Evolutionary conservation across 2,329 filamentous ascomycete genomes (phyloP), one percentile per base, ranked within the genome.

Genomic region (Verticillium zaregamsianum): DNA sequence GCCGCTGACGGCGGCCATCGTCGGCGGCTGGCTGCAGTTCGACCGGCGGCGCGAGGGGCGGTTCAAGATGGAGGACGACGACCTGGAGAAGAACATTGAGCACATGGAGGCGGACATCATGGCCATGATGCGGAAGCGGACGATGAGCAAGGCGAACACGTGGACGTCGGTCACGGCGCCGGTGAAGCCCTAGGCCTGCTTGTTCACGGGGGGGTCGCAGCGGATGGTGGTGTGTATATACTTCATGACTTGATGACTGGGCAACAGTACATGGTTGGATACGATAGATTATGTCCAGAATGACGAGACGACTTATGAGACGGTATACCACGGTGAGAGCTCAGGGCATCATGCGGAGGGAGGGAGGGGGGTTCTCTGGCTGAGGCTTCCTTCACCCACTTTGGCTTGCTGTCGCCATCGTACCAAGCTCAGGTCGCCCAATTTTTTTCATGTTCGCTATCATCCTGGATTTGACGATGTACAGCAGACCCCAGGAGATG

Each of bases 31-130:
- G 84, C 76, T 81, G 67, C 76, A 77, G 65, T 82, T 83, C 68
- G 84, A 87, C 68, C 74, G 71, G 49, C 74, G 76, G 28, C 80
- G 83, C 58, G 81, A 85, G 72, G 74, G 70, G 61, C 71, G 75
- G 66, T 83, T 83, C 66, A 75, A 72, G 14, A 66, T 67, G 58
- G 83, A 86, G 67, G 83, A 86, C 64, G 66, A 68, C 31, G 79
- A 83, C 59, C 76, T 86, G 57, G 82, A 86, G 72, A 74, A 76
- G 66, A 80, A 83, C 57, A 86, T 86, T 65, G 79, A 82, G 45
- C 74, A 76, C 63, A 82, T 87, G 80, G 84, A 87, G 71, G 77
- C 74, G 63, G 79, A 85, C 55, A 86, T 87, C 66, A 81, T 86
- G 76, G 77, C 78, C 59, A 77, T 80, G 59, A 78, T 87, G 75